Evolutionary conservation across 2,329 filamentous ascomycete genomes (phyloP), one percentile per base, ranked within the genome.

Genomic region (Pyricularia sp.): DNA sequence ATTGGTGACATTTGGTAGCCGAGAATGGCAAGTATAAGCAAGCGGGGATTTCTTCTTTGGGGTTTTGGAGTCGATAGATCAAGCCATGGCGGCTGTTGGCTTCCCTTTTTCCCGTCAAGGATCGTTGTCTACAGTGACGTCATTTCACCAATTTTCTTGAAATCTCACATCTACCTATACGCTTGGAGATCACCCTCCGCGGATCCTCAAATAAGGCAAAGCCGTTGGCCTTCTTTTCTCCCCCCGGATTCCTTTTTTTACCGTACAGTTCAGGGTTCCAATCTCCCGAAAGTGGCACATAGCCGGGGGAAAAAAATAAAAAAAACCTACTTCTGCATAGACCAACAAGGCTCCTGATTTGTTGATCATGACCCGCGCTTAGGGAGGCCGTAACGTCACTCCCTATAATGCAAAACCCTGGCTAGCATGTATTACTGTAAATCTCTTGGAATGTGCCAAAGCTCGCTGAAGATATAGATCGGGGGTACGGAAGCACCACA

Each of bases 351-450:
- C 25, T 61, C 23, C 58, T 6, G n/a, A 25, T 12, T 25, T 26
- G n/a, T 61, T 61, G n/a, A 61, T 26, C 58, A 59, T 61, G 11
- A n/a, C 17, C 42, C 42, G 42, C 20, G 42, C 42, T 50, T 61
- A 25, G 58, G 58, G 58, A 61, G 4, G 58, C 25, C 26, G 25
- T 7, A 63, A 63, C 59, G 59, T 63, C 59, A 63, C 59, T 63
- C 59, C 59, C 59, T 63, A 63, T 63, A 63, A 63, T 63, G 59
- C 12, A 63, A 63, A 63, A 63, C 26, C 59, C 59, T 63, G 59
- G 59, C 25, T 63, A 63, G 26, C 14, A 28, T 28, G 59, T 63
- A 63, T 63, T 63, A 26, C 23, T 61, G 4, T 5, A 25, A 25
- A 11, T 25, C 25, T 17, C 59, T 63, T 63, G 26, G 59, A 63